Percentiles rank a stretch among this genome's conserved stretches.
Conservation (phyloP, 73 alveolate genomes). For the Paramecium pentaurelia region DNA sequence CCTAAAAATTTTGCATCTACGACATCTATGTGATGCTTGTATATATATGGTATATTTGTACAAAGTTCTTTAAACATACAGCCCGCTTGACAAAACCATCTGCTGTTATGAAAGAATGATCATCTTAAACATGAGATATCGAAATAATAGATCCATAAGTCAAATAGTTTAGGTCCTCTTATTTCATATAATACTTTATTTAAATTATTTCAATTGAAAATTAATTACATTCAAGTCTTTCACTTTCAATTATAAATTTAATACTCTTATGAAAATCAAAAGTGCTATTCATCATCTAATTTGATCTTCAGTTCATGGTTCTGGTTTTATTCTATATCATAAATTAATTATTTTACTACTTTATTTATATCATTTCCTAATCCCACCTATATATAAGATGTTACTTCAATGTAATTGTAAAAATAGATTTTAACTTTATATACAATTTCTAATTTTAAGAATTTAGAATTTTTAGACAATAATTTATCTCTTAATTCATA, state of each 20-base stretch:
- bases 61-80: constrained; percentile 49
- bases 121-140: constrained; percentile 53
- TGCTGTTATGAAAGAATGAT: constrained; percentile 39
- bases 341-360: too few relatives aligned
- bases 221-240: neutral
- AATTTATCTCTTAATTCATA: too few relatives aligned
- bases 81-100: constrained; percentile 53
- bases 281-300: neutral
- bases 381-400: neutral
- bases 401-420: too few relatives aligned
- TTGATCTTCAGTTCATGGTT: neutral
- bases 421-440: neutral
- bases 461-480: neutral
- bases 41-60: neutral
- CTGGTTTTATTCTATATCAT: neutral
- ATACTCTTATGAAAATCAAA: too few relatives aligned
- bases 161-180: neutral
- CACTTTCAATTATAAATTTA: neutral
- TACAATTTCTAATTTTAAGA: neutral
- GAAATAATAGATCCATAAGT: constrained; percentile 59
- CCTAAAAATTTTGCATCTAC: neutral
- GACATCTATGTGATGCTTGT: constrained; percentile 25
- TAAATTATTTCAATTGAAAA: neutral
- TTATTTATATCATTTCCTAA: neutral
- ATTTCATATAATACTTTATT: neutral